phyloP scores from a whole-genome alignment of 306 rosid species.

The Inga leiocalycina region DNA sequence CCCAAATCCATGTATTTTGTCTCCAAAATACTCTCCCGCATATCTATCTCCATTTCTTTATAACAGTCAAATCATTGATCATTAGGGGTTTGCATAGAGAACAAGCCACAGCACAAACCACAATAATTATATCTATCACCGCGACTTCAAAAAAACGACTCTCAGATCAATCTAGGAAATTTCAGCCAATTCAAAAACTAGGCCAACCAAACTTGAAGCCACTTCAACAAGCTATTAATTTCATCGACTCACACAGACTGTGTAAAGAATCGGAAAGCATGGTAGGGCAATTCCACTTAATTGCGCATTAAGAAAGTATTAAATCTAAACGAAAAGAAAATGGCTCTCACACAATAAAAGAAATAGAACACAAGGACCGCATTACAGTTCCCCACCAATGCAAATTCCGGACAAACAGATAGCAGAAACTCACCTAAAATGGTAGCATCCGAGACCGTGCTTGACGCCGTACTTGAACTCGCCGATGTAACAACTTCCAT shows the following conservation, averaged over 20 bases:
- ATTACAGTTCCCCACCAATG: background rate
- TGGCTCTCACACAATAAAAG: background rate
- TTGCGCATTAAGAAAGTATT: background rate
- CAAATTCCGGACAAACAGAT: background rate
- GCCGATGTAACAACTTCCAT: constrained; percentile 79
- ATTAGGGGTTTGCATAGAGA: background rate
- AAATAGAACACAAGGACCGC: background rate
- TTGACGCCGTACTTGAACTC: constrained; percentile 80
- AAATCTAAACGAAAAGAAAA: too few species aligned
- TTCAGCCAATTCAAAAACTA: constrained; percentile 27
- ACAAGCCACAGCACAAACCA: background rate
- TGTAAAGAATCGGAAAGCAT: background rate
- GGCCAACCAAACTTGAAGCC: constrained; percentile 20
- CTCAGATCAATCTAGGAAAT: constrained; percentile 1
- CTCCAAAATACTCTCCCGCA: constrained; percentile 92
- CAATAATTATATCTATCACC: background rate
- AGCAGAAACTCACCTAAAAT: constrained; percentile 63
- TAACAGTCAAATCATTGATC: background rate
- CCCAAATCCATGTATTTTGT: constrained; percentile 91
- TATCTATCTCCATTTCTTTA: constrained; percentile 88
- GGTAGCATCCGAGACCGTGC: constrained; percentile 85
- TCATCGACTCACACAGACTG: background rate
- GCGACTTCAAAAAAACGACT: background rate
- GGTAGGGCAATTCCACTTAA: background rate
- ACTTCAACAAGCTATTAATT: constrained; percentile 31